Evolutionary conservation across 2,329 filamentous ascomycete genomes (phyloP), one percentile per base, ranked within the genome.

Genomic region (Aureobasidium musti): DNA sequence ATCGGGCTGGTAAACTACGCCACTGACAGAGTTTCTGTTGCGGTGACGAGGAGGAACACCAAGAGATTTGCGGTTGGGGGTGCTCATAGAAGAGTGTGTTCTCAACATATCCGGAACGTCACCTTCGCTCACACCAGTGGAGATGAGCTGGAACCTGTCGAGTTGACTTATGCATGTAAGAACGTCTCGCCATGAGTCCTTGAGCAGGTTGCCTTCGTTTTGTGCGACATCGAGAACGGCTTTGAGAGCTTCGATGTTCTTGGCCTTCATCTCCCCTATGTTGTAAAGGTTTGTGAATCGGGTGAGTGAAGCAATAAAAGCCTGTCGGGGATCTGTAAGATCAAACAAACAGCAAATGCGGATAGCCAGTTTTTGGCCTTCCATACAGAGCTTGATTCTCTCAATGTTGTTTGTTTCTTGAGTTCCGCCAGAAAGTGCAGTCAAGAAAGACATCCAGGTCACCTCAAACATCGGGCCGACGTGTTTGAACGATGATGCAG

Each of bases 361-460:
- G 67, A 96, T 96, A 0, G 95, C 92, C 67, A 99, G 84, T 76
- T 93, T 96, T 83, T 98, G 92, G 3, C 95, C 95, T 74, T 99
- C 94, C 73, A 99, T 89, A 73, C 95, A 99, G 7, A 97, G 80
- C 74, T 89, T 92, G 77, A 97, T 93, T 19, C 95, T 91, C 71
- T 97, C 92, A 5, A 97, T 82, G 73, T 97, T 97, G 71, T 96
- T 91, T 0, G 91, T 90, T 74, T 97, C 93, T 72, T 98, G 95
- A 76, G 95, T 93, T 71, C 96, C 91, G 60, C 91, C 93, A 1
- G 94, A 97, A 30, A 99, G 84, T 0, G 93, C 93, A 5, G 94
- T 98, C 74, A 99, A 90, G 77, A 97, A 96, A 11, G 94, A 97
- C 94, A 98, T 99, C 95, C 95, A 99, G 0, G 92, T 96, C 28